These are phyloP conservation scores for Yarrowia deformans DNA, from an alignment of 805 yeast genomes.

Conservation along the genomic window DNA sequence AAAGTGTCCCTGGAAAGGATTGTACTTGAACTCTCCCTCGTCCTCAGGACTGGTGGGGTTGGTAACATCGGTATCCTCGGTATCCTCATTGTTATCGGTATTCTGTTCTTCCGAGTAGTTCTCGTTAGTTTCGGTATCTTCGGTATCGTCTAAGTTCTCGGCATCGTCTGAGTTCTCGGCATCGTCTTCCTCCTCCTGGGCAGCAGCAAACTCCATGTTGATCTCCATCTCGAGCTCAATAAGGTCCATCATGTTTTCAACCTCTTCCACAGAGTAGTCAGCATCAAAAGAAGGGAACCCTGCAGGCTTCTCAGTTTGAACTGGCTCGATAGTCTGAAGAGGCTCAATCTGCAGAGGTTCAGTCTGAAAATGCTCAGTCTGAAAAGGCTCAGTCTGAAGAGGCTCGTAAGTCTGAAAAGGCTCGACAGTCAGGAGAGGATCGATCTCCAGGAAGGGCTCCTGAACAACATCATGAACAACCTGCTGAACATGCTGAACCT, in stretches of 20 bases:
- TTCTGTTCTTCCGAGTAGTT: not conserved
- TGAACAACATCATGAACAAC: too few relatives aligned
- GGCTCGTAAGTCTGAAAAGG: not conserved
- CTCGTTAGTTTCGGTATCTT: not conserved
- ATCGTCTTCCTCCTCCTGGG: not conserved
- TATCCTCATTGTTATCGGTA: not conserved
- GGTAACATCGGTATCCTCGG: not conserved
- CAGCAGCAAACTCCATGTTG: not conserved
- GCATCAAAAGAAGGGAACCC: not conserved
- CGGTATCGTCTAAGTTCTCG: not conserved
- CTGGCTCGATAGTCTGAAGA: not conserved
- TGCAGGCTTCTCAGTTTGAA: not conserved
- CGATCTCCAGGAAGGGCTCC: too few relatives aligned
- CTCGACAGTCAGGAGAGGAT: too few relatives aligned
- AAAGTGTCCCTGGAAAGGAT: slow-evolving; percentile 4
- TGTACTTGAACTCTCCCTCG: not conserved
- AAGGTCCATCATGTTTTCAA: not conserved
- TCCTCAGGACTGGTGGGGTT: not conserved
- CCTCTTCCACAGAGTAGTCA: not conserved
- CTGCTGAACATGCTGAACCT: not conserved
- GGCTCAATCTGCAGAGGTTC: not conserved
- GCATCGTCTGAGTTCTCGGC: not conserved
- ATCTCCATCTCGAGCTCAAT: not conserved
- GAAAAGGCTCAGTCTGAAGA: not conserved
- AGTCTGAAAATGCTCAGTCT: not conserved